These are phyloP conservation scores for Silybum marianum DNA, from an alignment of 129 eudicot species.

Conservation along the genomic window DNA sequence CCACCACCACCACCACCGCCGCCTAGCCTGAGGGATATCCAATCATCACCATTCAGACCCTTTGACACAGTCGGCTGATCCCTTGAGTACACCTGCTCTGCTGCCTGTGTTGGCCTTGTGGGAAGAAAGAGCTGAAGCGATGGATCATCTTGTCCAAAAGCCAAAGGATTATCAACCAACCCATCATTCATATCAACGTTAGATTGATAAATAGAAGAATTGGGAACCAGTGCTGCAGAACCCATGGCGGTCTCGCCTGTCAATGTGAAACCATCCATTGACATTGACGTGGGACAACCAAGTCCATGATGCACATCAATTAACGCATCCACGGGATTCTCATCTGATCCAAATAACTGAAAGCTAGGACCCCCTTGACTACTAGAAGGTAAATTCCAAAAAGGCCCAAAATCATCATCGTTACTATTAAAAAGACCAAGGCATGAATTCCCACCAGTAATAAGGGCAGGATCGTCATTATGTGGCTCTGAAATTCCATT, in stretches of 20 bases:
- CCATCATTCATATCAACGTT: conserved; percentile 53
- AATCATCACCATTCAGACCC: conserved; percentile 68
- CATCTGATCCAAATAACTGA: conserved; percentile 74
- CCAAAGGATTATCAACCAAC: conserved; percentile 77
- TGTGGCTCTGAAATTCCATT: conserved; percentile 53
- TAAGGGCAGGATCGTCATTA: conserved; percentile 50
- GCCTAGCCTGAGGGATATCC: conserved; percentile 93
- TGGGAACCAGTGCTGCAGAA: conserved; percentile 50
- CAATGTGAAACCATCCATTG: conserved; percentile 57
- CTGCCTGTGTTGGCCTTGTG: conserved; percentile 61
- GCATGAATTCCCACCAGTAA: conserved; percentile 46
- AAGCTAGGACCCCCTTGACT: conserved; percentile 64
- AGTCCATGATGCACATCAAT: conserved; percentile 47
- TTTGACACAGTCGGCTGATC: conserved; percentile 59
- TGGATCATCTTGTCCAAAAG: conserved; percentile 77
- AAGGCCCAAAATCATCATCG: conserved; percentile 67
- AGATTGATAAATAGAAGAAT: conserved; percentile 49
- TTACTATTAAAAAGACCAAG: conserved; percentile 56
- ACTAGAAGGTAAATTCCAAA: conserved; percentile 72
- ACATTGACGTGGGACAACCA: conserved; percentile 44
- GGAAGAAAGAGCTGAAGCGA: conserved; percentile 92
- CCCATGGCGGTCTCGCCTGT: conserved; percentile 58
- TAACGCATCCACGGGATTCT: conserved; percentile 44
- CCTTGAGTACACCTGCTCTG: conserved; percentile 45
- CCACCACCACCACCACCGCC: conserved; percentile 40